phyloP scores from a whole-genome alignment of 345 rosid genomes.

The Eucalyptus shirleyi region DNA sequence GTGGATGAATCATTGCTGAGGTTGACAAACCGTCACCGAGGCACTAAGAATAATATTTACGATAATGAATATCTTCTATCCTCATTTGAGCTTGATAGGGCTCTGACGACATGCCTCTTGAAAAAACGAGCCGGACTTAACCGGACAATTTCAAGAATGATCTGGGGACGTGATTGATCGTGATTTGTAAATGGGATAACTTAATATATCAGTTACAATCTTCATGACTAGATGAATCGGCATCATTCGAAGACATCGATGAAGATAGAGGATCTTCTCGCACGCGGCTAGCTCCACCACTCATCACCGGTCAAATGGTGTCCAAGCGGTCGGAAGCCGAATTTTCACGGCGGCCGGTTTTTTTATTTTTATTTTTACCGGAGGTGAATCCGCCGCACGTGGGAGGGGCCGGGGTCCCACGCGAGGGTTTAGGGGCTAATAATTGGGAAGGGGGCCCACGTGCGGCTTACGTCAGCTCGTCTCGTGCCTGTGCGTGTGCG shows the following conservation, averaged over 20 bases:
- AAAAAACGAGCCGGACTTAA: neutral
- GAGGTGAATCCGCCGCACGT: neutral
- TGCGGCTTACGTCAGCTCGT: neutral
- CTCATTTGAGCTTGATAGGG: neutral
- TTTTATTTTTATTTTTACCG: neutral
- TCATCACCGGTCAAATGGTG: neutral
- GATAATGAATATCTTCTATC: neutral
- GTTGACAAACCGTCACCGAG: fast-evolving
- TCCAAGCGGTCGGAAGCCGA: neutral
- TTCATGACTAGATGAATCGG: neutral
- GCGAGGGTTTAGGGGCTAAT: neutral
- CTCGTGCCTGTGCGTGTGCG: neutral
- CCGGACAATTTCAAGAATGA: fast-evolving
- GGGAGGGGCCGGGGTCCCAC: neutral
- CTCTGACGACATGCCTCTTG: neutral
- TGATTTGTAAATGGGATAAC: fast-evolving
- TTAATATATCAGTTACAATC: neutral
- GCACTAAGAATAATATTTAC: neutral
- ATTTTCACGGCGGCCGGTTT: neutral
- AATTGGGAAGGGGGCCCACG: neutral
- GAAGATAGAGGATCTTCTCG: neutral
- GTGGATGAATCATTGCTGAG: neutral
- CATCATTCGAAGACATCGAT: neutral
- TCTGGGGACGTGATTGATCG: neutral
- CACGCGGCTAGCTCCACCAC: neutral